These are phyloP conservation scores for Quercus berberidifolia DNA, from an alignment of 306 rosid genomes.

Conservation along the genomic window DNA sequence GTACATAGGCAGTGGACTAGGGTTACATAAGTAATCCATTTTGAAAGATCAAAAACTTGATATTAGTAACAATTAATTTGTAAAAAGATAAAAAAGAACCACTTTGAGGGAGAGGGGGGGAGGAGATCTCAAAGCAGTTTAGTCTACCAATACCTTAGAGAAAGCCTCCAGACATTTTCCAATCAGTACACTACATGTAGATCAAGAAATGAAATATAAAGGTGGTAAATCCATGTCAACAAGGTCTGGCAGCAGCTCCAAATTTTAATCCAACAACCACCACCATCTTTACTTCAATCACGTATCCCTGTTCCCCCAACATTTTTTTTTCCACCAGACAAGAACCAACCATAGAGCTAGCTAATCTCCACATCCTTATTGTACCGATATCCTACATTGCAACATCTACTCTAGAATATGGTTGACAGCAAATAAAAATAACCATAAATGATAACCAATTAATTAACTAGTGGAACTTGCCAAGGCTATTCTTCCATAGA, in stretches of 20 bases:
- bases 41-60: neutral
- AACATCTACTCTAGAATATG: neutral
- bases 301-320: no score
- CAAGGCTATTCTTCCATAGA: neutral
- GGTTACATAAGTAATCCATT: constrained; percentile 17
- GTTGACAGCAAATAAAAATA: neutral
- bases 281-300: neutral
- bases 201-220: neutral
- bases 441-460: neutral
- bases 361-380: no score
- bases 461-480: neutral
- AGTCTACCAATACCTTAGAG: constrained; percentile 10
- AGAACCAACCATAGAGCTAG: no score
- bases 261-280: neutral
- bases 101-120: neutral
- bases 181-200: neutral
- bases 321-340: no score
- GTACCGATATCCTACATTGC: no score
- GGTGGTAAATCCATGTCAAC: neutral
- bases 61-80: constrained; percentile 7
- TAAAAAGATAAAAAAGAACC: neutral
- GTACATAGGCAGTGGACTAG: no score
- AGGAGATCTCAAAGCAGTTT: neutral
- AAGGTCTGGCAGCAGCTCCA: neutral
- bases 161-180: constrained; percentile 5